These are phyloP conservation scores for Lactarius tabidus DNA, from an alignment of 768 basidiomycete genomes.

Conservation along the genomic window DNA sequence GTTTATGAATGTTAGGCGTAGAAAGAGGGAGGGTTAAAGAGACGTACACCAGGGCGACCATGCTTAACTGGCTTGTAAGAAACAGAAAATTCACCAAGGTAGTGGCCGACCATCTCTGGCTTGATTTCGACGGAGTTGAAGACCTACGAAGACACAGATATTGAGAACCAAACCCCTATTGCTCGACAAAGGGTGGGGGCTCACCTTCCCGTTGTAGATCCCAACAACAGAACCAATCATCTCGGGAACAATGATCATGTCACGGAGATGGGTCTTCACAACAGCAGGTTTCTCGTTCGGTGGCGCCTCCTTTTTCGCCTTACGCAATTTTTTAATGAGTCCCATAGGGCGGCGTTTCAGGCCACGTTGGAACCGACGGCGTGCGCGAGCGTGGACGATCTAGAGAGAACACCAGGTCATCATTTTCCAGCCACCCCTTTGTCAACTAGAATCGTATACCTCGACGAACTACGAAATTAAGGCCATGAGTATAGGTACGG, in stretches of 20 bases:
- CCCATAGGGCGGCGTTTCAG: constrained; percentile 98
- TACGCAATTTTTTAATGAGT: constrained; percentile 98
- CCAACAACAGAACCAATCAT: constrained; percentile 99
- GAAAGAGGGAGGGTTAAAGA: background rate
- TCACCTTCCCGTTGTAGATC: constrained; percentile 96
- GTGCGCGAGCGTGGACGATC: constrained; percentile 98
- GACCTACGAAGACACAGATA: constrained; percentile 42
- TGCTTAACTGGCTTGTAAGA: constrained; percentile 99
- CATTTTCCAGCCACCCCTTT: background rate
- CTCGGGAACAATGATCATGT: constrained; percentile 99
- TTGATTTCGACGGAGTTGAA: constrained; percentile 99
- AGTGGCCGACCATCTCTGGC: constrained; percentile 99
- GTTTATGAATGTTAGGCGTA: constrained; percentile 23
- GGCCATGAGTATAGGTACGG: constrained; percentile 4
- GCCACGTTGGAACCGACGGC: constrained; percentile 97
- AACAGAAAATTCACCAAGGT: constrained; percentile 96
- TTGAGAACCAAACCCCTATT: constrained; percentile 4
- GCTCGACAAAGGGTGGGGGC: background rate
- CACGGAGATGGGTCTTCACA: constrained; percentile 98
- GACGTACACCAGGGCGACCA: constrained; percentile 96
- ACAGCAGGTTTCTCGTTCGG: constrained; percentile 98
- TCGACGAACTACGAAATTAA: constrained; percentile 60
- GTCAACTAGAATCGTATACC: constrained; percentile 41
- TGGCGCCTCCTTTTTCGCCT: constrained; percentile 99
- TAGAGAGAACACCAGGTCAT: constrained; percentile 8